Evolutionary conservation across 495 filamentous ascomycete genomes (phyloP).

Genomic region (Tuber brumale): DNA sequence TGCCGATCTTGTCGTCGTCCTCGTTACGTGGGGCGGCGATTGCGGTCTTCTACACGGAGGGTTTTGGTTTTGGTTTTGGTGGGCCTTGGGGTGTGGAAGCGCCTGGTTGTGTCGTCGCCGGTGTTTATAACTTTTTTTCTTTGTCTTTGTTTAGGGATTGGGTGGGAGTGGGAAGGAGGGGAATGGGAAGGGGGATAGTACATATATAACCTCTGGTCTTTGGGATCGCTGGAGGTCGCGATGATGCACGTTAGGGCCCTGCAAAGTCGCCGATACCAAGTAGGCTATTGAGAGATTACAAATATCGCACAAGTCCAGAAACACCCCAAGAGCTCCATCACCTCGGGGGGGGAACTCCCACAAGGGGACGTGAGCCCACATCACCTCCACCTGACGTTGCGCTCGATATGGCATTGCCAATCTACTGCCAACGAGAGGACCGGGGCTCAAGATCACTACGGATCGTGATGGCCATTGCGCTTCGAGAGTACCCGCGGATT

Average conservation of each 20-base stretch:
- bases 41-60: constrained; percentile 46
- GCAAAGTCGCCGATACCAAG: neutral
- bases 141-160: constrained; percentile 25
- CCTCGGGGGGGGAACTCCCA: neutral
- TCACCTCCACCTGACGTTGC: neutral
- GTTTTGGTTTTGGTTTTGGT: constrained; percentile 39
- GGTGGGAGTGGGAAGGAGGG: neutral
- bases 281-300: neutral
- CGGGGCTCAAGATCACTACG: neutral
- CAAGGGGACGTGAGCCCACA: too few species aligned
- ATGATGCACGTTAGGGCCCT: constrained; percentile 67
- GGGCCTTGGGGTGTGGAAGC: constrained; percentile 44
- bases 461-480: neutral
- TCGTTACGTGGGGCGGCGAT: constrained; percentile 44
- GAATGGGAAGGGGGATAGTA: neutral
- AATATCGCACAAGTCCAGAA: neutral
- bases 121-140: too few species aligned
- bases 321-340: neutral
- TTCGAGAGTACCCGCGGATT: neutral
- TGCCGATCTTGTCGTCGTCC: constrained; percentile 33
- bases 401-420: neutral
- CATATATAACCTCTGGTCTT: constrained; percentile 63
- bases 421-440: neutral
- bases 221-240: constrained; percentile 66
- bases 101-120: constrained; percentile 40